Evolutionary conservation across 768 basidiomycete species (phyloP).

Genomic region (Epithele typhae): DNA sequence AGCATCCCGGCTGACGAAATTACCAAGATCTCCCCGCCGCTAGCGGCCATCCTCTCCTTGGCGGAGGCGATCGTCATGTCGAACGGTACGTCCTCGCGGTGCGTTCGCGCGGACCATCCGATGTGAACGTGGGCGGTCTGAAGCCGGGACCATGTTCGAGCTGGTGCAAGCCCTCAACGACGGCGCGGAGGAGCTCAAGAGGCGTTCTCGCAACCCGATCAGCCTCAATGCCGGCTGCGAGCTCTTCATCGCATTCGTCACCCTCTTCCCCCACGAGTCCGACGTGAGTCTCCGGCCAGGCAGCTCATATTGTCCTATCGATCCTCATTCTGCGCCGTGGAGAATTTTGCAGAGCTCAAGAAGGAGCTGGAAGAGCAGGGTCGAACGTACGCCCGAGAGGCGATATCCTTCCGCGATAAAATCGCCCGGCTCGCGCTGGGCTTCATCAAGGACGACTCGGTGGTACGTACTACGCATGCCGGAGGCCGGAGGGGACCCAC

Average conservation of each 20-base stretch:
- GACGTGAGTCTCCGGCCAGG: conserved; percentile 45
- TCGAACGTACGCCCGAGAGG: conserved; percentile 69
- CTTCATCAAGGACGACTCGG: conserved; percentile 94
- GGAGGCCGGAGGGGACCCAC: too few relatives aligned
- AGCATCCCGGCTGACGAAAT: background rate
- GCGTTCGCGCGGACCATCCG: conserved; percentile 5
- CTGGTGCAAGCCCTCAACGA: conserved; percentile 80
- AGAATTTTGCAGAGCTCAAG: conserved; percentile 87
- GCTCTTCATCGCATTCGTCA: conserved; percentile 87
- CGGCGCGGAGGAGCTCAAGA: conserved; percentile 60
- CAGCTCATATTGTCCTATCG: background rate
- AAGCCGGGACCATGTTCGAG: conserved; percentile 92
- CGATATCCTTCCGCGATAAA: conserved; percentile 80
- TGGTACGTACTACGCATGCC: conserved; percentile 39
- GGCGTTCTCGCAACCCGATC: conserved; percentile 70
- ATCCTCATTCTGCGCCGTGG: conserved; percentile 7
- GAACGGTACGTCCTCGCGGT: conserved; percentile 43
- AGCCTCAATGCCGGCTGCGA: conserved; percentile 87
- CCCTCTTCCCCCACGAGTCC: conserved; percentile 77
- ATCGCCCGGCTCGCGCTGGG: conserved; percentile 86
- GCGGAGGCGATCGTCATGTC: conserved; percentile 80
- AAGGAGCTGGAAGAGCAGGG: conserved; percentile 80
- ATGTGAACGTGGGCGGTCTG: background rate
- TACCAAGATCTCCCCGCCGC: conserved; percentile 66
- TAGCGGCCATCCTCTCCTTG: conserved; percentile 85